These are phyloP conservation scores for Russula abietina DNA, from an alignment of 768 basidiomycete species.

Conservation along the genomic window DNA sequence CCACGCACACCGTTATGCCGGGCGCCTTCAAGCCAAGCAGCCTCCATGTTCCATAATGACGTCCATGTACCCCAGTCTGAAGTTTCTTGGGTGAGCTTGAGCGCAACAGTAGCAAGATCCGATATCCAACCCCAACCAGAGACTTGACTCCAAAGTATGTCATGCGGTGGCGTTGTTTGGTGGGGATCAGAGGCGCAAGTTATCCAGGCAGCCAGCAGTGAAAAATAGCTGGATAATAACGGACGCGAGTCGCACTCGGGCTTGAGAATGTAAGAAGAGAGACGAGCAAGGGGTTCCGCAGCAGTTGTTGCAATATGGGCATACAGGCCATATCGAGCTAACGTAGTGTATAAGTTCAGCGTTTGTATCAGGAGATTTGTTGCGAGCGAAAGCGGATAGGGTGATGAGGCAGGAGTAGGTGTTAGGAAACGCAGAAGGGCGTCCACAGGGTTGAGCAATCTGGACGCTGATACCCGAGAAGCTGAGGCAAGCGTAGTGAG, in stretches of 20 bases:
- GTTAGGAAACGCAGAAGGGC: slow-evolving; percentile 68
- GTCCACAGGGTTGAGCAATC: slow-evolving; percentile 52
- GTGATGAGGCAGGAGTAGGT: slow-evolving; percentile 43
- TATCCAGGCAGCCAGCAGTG: slow-evolving; percentile 65
- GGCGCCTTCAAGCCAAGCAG: slow-evolving; percentile 73
- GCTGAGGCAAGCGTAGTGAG: slow-evolving; percentile 53
- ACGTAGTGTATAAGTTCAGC: slow-evolving; percentile 53
- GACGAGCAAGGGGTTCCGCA: slow-evolving; percentile 44
- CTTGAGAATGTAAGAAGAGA: slow-evolving; percentile 45
- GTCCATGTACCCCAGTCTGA: slow-evolving; percentile 31
- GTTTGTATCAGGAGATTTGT: slow-evolving; percentile 49
- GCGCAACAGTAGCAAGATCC: slow-evolving; percentile 42
- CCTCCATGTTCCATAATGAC: slow-evolving; percentile 46
- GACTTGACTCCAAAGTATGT: slow-evolving; percentile 85
- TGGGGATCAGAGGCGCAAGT: slow-evolving; percentile 89
- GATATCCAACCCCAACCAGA: slow-evolving; percentile 70
- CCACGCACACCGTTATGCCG: slow-evolving; percentile 61
- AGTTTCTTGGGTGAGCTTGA: slow-evolving; percentile 32
- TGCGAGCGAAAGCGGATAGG: slow-evolving; percentile 36
- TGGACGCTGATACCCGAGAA: slow-evolving; percentile 61
- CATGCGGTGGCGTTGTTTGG: slow-evolving; percentile 76
- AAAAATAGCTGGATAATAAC: slow-evolving; percentile 48
- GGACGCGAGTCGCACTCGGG: slow-evolving; percentile 33
- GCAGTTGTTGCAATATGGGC: slow-evolving; percentile 63
- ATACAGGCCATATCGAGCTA: slow-evolving; percentile 78